phyloP scores from a whole-genome alignment of 805 yeast species.

The Limtongozyma cylindracea region DNA sequence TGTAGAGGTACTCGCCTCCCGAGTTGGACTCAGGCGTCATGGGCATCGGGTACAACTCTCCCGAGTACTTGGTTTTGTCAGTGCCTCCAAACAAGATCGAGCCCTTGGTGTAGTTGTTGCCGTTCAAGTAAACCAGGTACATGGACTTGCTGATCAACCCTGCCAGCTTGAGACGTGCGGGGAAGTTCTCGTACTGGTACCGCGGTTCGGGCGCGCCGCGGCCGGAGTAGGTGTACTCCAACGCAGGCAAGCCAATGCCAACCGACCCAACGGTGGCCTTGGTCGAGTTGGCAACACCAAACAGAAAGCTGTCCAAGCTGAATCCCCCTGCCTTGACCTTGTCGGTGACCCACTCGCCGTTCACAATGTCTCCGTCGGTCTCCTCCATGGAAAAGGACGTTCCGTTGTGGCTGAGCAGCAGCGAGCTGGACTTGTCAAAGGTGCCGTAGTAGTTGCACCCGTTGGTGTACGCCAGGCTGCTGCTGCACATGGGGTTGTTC shows the following conservation, averaged over 20 bases:
- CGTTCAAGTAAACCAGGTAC: constrained; percentile 38
- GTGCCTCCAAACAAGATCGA: constrained; percentile 16
- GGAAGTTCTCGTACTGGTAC: constrained; percentile 37
- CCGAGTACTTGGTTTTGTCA: constrained; percentile 13
- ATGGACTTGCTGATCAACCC: constrained; percentile 29
- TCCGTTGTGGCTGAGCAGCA: too few relatives aligned
- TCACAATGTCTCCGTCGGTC: too few relatives aligned
- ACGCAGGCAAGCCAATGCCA: constrained; percentile 44
- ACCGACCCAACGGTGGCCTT: constrained; percentile 46
- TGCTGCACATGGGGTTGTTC: too few relatives aligned
- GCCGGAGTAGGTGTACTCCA: constrained; percentile 31
- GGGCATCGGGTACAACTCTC: constrained; percentile 12
- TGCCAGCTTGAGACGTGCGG: constrained; percentile 25
- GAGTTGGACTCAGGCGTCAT: too few relatives aligned
- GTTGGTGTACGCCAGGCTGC: too few relatives aligned
- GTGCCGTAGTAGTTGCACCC: too few relatives aligned
- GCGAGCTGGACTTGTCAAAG: too few relatives aligned
- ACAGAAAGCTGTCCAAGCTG: constrained; percentile 22
- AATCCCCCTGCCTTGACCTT: constrained; percentile 22
- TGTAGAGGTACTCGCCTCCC: too few relatives aligned
- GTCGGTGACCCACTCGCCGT: too few relatives aligned
- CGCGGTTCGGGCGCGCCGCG: constrained; percentile 1
- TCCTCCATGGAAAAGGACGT: too few relatives aligned
- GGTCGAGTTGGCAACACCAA: constrained; percentile 51
- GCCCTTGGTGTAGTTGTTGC: constrained; percentile 8